Conservation (phyloP, 179 eudicot genomes). For the Camellia oleifera region DNA sequence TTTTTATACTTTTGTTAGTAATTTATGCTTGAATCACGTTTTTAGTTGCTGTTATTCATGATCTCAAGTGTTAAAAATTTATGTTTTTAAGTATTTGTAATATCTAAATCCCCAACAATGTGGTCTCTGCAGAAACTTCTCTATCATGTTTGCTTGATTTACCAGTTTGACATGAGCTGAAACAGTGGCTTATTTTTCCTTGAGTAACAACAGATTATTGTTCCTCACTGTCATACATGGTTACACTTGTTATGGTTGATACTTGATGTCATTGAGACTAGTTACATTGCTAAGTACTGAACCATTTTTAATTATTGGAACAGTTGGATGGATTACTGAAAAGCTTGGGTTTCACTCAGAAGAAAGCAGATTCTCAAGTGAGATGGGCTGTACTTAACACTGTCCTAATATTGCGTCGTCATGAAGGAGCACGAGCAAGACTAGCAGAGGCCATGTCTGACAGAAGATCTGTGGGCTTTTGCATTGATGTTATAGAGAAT, state of each 20-base stretch:
- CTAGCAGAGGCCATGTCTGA: slow-evolving; percentile 90
- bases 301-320: slow-evolving; percentile 7
- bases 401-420: slow-evolving; percentile 74
- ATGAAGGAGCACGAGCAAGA: slow-evolving; percentile 59
- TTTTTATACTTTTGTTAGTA: too few relatives aligned
- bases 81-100: too few relatives aligned
- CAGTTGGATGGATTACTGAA: slow-evolving; percentile 81
- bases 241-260: not conserved
- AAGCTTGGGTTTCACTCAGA: slow-evolving; percentile 89
- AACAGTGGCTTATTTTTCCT: too few relatives aligned
- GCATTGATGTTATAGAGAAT: slow-evolving; percentile 76
- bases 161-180: not conserved
- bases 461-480: slow-evolving; percentile 70
- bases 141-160: not conserved
- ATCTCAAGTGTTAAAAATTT: too few relatives aligned
- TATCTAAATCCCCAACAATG: too few relatives aligned
- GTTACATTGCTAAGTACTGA: slow-evolving; percentile 2
- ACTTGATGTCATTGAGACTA: not conserved
- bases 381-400: slow-evolving; percentile 98
- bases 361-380: slow-evolving; percentile 91
- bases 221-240: not conserved
- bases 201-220: too few relatives aligned
- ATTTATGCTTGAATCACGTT: too few relatives aligned
- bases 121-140: not conserved
- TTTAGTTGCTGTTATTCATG: too few relatives aligned